Percentiles rank a stretch among this genome's conserved stretches.
These are phyloP conservation scores for Xylaria flabelliformis DNA, from an alignment of 495 filamentous ascomycete species.

Conservation along the genomic window DNA sequence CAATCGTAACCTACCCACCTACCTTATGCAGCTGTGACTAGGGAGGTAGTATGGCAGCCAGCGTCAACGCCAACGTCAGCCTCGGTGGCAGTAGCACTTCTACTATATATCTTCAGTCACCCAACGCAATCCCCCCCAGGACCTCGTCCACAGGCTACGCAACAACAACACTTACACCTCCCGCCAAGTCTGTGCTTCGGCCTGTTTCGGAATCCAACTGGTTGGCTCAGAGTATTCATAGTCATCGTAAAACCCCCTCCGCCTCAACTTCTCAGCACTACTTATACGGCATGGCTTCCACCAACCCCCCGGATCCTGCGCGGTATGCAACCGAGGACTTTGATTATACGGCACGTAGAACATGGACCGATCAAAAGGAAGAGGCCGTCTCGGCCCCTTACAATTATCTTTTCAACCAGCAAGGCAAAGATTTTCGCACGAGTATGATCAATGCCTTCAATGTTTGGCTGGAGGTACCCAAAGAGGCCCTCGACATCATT, in stretches of 20 bases:
- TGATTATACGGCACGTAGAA: slow-evolving; percentile 45
- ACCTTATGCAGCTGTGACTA: neutral
- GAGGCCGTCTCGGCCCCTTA: slow-evolving; percentile 83
- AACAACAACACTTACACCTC: slow-evolving; percentile 38
- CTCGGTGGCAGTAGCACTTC: slow-evolving; percentile 28
- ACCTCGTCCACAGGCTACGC: slow-evolving; percentile 66
- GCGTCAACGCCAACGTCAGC: slow-evolving; percentile 7
- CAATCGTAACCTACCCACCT: too few species aligned
- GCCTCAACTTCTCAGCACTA: slow-evolving; percentile 32
- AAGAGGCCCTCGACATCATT: slow-evolving; percentile 78
- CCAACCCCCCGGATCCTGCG: slow-evolving; percentile 47
- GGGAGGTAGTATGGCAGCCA: slow-evolving; percentile 7
- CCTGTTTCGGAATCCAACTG: slow-evolving; percentile 65
- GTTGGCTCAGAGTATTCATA: slow-evolving; percentile 46
- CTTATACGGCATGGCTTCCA: slow-evolving; percentile 41
- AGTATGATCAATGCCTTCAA: slow-evolving; percentile 92
- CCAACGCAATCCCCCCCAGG: slow-evolving; percentile 74
- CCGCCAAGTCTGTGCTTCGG: slow-evolving; percentile 57
- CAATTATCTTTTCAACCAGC: slow-evolving; percentile 83
- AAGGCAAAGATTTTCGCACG: slow-evolving; percentile 89
- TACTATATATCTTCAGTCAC: slow-evolving; percentile 57
- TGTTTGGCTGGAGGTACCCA: slow-evolving; percentile 83
- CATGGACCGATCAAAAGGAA: slow-evolving; percentile 76
- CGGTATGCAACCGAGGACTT: slow-evolving; percentile 57
- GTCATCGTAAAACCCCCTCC: slow-evolving; percentile 45